A percentile compares a stretch with the other conserved stretches of the same genome.
Evolutionary conservation across 352 stramenopile genomes (phyloP).

Genomic region (Globisporangium splendens): DNA sequence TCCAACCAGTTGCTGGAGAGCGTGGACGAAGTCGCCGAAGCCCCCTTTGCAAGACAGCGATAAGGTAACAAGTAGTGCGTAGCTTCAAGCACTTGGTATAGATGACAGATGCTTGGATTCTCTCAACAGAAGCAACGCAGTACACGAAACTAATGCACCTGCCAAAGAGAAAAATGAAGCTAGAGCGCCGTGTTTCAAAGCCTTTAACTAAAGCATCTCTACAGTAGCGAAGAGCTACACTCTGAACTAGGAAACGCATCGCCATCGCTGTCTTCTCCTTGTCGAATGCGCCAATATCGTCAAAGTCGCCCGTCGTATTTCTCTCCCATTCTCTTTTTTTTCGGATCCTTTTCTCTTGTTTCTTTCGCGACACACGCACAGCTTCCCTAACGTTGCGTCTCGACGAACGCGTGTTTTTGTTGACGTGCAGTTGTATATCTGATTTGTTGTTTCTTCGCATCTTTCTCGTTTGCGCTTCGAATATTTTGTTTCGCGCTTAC

Average conservation of each 20-base stretch:
- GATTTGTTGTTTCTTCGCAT: neutral
- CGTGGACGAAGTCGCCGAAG: slow-evolving; percentile 49
- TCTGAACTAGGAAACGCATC: no score
- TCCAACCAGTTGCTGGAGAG: slow-evolving; percentile 50
- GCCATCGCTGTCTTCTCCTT: no score
- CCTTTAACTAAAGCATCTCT: no score
- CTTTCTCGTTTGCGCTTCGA: neutral
- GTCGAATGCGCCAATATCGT: no score
- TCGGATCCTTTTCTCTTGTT: no score
- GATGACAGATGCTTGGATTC: neutral
- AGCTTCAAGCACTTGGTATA: neutral
- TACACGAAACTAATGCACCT: no score
- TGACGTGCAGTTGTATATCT: neutral
- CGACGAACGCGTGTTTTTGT: neutral
- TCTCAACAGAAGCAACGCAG: no score
- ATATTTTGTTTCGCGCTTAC: slow-evolving; percentile 19
- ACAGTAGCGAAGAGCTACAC: no score
- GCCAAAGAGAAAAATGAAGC: no score
- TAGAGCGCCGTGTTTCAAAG: no score
- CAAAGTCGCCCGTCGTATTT: no score
- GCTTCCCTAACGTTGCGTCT: neutral
- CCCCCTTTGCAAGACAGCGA: slow-evolving; percentile 30
- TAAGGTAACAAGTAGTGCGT: neutral
- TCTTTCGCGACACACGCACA: neutral
- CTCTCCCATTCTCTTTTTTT: no score